These are phyloP conservation scores for Apiotrichum siamense DNA, from an alignment of 1,284 basidiomycete genomes.

Conservation along the genomic window DNA sequence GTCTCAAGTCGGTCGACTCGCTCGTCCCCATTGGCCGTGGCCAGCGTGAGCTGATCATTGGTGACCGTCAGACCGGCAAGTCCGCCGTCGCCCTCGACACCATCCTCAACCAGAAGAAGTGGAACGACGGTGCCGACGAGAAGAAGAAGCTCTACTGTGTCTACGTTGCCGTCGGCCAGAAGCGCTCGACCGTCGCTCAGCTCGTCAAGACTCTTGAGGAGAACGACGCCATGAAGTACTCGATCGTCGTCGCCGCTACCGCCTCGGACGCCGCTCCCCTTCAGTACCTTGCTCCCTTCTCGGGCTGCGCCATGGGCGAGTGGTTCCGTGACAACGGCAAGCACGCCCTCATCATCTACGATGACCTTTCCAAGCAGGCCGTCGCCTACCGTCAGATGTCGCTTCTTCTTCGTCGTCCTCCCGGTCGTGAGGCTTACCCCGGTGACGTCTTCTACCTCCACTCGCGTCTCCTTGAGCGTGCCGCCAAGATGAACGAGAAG, in stretches of 20 bases:
- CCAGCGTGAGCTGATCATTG: constrained; percentile 99
- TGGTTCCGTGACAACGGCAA: constrained; percentile 99
- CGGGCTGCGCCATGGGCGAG: constrained; percentile 99
- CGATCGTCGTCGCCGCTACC: constrained; percentile 96
- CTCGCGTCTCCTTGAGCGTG: constrained; percentile 98
- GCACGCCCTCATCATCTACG: constrained; percentile 93
- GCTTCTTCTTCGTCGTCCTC: constrained; percentile 96
- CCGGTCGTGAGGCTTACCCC: constrained; percentile 99
- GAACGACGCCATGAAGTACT: constrained; percentile 99
- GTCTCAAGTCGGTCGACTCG: constrained; percentile 99
- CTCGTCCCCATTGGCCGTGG: constrained; percentile 99
- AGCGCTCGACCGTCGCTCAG: constrained; percentile 98
- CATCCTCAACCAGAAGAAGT: constrained; percentile 99
- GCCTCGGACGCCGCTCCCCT: constrained; percentile 98
- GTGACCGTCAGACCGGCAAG: constrained; percentile 99
- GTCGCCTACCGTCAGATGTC: constrained; percentile 99
- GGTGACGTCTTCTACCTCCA: constrained; percentile 99
- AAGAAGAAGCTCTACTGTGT: constrained; percentile 99
- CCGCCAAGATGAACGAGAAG: constrained; percentile 98
- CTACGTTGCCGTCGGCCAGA: constrained; percentile 98
- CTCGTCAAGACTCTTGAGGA: constrained; percentile 98
- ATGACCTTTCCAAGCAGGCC: constrained; percentile 99
- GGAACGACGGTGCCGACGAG: constrained; percentile 97
- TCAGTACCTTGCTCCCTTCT: constrained; percentile 99
- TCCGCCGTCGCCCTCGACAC: constrained; percentile 94